Evolutionary conservation across 495 filamentous ascomycete species (phyloP), one percentile per base, ranked within the genome.

Genomic region (Darksidea phi): DNA sequence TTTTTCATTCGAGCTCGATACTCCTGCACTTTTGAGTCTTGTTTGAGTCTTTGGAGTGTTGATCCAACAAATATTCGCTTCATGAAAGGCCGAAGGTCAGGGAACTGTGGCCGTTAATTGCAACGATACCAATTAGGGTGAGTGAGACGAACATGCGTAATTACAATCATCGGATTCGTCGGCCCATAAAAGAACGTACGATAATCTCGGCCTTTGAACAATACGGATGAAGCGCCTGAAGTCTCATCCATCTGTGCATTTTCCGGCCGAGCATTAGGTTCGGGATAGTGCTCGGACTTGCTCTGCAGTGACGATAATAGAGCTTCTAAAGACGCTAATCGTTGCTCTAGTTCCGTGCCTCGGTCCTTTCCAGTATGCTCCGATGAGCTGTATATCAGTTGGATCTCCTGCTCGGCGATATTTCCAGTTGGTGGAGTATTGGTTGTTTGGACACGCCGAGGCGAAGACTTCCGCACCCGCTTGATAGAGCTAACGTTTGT

Each of bases 201-300:
- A 41, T 59, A 65, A 13, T 45, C 54, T 3, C 57, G 55, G 17
- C 62, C 57, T 51, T 65, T 65, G 45, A 65, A 65, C 5, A 65
- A 45, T 23, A 48, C 50, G 1, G 20, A 8, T 36, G 11, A 42
- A 48, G 49, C 8, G 8, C 11, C 28, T 23, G 42, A 17, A 5
- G 12, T 18, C 32, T 21, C 13, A 28, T 4, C 15, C 21, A 12
- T 13, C 1, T 46, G 1, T 13, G 1, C 24, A 24, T n/a, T 36
- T 11, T 15, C 20, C 25, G 18, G 1, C 13, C 38, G 32, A 41
- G 18, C 8, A 24, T 8, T 53, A 15, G 1, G 6, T 17, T 36
- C 25, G 20, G 18, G 25, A 24, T 49, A 7, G 48, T 34, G 6
- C 4, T 15, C 13, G 41, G 41, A 15, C 41, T 43, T 43, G 41